phyloP scores from a whole-genome alignment of 805 yeast species.

The Vanderwaltozyma yarrowii region DNA sequence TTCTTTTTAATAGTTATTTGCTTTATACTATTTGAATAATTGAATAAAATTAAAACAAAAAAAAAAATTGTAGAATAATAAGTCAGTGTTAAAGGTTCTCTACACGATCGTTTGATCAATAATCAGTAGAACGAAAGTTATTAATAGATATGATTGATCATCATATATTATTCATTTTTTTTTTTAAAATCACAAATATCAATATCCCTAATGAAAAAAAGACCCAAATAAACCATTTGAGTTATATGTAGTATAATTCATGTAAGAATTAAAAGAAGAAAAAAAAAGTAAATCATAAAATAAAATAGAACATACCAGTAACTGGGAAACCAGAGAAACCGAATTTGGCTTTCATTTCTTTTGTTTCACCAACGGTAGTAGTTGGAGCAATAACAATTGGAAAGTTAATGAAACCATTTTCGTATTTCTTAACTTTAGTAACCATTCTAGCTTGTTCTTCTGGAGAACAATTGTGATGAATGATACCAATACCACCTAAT shows the following conservation, averaged over 20 bases:
- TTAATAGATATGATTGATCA: slow-evolving; percentile 39
- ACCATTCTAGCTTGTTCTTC: slow-evolving; percentile 99
- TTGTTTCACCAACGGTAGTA: slow-evolving; percentile 72
- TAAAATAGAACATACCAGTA: slow-evolving; percentile 85
- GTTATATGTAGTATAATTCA: too few relatives aligned
- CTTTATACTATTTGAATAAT: too few relatives aligned
- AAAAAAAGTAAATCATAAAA: slow-evolving; percentile 3
- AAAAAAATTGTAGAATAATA: neutral
- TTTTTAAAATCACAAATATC: too few relatives aligned
- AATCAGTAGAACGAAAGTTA: slow-evolving; percentile 99
- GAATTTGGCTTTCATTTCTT: slow-evolving; percentile 51
- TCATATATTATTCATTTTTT: slow-evolving; percentile 36
- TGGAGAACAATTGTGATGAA: slow-evolving; percentile 93
- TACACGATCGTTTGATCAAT: slow-evolving; percentile 95
- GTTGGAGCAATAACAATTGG: slow-evolving; percentile 79
- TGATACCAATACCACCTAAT: slow-evolving; percentile 96
- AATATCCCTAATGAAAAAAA: too few relatives aligned
- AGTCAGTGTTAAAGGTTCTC: slow-evolving; percentile 46
- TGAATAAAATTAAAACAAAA: too few relatives aligned
- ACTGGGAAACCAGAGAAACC: slow-evolving; percentile 99
- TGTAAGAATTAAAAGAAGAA: slow-evolving; percentile 3
- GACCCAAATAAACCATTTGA: too few relatives aligned
- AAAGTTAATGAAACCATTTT: slow-evolving; percentile 93
- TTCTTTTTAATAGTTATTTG: neutral
- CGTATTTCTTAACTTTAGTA: slow-evolving; percentile 88